Conservation (phyloP, 139 green algal species). For the Chlorella sp. region DNA sequence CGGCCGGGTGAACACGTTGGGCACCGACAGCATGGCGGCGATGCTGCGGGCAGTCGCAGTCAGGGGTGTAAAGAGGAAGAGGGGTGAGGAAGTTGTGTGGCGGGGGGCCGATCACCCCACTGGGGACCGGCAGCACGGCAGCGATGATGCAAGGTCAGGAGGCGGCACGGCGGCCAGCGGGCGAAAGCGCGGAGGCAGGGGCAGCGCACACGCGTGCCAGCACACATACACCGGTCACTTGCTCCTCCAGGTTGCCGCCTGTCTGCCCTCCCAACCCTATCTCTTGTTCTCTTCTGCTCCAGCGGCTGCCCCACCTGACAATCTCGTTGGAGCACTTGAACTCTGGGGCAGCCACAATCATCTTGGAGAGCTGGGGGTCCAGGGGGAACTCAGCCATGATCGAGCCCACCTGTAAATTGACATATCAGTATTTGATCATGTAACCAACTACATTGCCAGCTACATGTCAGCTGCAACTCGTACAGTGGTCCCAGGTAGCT, state of each 20-base stretch:
- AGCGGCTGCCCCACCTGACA: constrained; percentile 51
- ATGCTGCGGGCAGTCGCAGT: constrained; percentile 64
- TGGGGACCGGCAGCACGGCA: background rate
- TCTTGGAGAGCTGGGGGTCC: constrained; percentile 98
- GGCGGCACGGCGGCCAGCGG: background rate
- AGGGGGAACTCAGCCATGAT: constrained; percentile 99
- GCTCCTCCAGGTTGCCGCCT: too few relatives aligned
- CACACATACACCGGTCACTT: background rate
- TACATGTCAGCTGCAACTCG: too few relatives aligned
- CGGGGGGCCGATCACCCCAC: too few relatives aligned
- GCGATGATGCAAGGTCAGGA: background rate
- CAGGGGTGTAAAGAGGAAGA: background rate
- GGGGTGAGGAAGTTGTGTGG: background rate
- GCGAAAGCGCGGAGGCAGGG: background rate
- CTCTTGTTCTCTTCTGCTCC: background rate
- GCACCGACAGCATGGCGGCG: constrained; percentile 94
- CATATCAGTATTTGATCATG: too few relatives aligned
- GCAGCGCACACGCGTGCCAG: background rate
- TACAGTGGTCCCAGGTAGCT: too few relatives aligned
- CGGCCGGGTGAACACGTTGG: constrained; percentile 95
- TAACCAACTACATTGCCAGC: too few relatives aligned
- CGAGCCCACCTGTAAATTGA: constrained; percentile 81
- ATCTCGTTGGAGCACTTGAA: constrained; percentile 99
- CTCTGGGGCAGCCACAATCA: constrained; percentile 91
- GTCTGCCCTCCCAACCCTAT: too few relatives aligned